Base-by-base conservation (phyloP, 345 rosid species). In the Barbarea vulgaris region DNA sequence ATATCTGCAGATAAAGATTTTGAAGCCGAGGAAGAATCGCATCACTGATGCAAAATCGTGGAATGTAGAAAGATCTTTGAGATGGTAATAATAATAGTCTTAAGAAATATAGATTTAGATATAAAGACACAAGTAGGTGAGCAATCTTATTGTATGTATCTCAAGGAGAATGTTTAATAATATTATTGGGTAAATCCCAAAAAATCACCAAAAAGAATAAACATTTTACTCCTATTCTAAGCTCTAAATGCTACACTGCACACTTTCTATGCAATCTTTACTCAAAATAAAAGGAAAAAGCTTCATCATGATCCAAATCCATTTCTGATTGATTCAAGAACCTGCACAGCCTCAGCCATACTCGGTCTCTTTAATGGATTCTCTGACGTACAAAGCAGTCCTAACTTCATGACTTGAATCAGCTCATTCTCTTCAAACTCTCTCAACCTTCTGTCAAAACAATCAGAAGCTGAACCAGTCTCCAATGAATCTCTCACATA, bases 331-430 rank as follows among this genome's bases (percentile, higher is more conserved):
- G 96, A 90, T 85, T 95, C 99, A 53, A 92, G 99, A 72, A 95
- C 93, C 81, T 92, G 99, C 75, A 92, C 96, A 72, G 84, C 96
- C 80, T 95, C 99, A 24, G 97, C 93, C 96, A 92, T 90, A 85
- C 97, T 95, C 12, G 97, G 98, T 81, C 99, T 90, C 83, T 90
- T 88, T 59, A 86, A 30, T 58, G 96, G 93, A 76, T 56, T 78
- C 67, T 90, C 90, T 0, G 96, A 80, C 60, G 97, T 87, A 64
- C 97, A 95, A 74, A 92, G 81, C 74, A 95, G 58, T 30, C 98
- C 98, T 81, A 95, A 69, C 84, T 90, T 92, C 98, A 95, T 86
- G 15, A 89, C 94, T 82, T 92, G 98, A 76, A 92, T 88, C 85
- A 92, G 62, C 79, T 95, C 99, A 62, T 87, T 92, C 84, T 95